A percentile compares a stretch with the other conserved stretches of the same genome.
These are phyloP conservation scores for Calendula officinalis DNA, from an alignment of 129 eudicot genomes.

Conservation along the genomic window DNA sequence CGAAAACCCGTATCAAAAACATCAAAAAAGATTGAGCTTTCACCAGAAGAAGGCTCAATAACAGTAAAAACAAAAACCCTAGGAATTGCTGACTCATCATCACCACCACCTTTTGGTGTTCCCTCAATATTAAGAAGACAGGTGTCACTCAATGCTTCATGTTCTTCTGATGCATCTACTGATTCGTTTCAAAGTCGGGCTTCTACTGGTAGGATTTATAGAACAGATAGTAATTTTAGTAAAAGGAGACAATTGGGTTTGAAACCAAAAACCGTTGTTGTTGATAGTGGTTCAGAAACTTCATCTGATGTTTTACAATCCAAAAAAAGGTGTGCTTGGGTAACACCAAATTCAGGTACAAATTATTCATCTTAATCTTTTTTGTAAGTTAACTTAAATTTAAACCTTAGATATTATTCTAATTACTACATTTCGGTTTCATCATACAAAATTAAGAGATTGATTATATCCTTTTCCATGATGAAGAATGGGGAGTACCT, in stretches of 20 bases:
- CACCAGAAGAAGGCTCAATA: slow-evolving; percentile 37
- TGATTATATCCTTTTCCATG: slow-evolving; percentile 35
- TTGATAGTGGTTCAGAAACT: slow-evolving; percentile 32
- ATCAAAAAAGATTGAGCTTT: slow-evolving; percentile 32
- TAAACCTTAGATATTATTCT: background rate
- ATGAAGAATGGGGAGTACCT: slow-evolving; percentile 82
- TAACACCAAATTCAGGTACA: slow-evolving; percentile 62
- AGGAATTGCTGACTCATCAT: slow-evolving; percentile 20
- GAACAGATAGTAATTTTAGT: slow-evolving; percentile 32
- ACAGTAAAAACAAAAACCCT: slow-evolving; percentile 32
- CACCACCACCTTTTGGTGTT: slow-evolving; percentile 44
- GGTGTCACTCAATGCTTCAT: slow-evolving; percentile 50
- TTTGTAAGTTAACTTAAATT: background rate
- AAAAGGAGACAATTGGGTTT: slow-evolving; percentile 41
- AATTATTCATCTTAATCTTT: slow-evolving; percentile 2
- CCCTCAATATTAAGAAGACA: slow-evolving; percentile 52
- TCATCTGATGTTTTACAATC: slow-evolving; percentile 33
- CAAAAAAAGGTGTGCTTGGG: slow-evolving; percentile 76
- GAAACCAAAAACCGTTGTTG: slow-evolving; percentile 34
- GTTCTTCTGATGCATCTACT: slow-evolving; percentile 64
- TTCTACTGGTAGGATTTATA: slow-evolving; percentile 57
- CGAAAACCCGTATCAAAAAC: slow-evolving; percentile 38
- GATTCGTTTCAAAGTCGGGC: slow-evolving; percentile 66
- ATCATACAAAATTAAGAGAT: too few relatives aligned
- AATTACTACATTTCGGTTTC: too few relatives aligned